phyloP scores from a whole-genome alignment of 139 green algal genomes.

The Micromonas pusilla region DNA sequence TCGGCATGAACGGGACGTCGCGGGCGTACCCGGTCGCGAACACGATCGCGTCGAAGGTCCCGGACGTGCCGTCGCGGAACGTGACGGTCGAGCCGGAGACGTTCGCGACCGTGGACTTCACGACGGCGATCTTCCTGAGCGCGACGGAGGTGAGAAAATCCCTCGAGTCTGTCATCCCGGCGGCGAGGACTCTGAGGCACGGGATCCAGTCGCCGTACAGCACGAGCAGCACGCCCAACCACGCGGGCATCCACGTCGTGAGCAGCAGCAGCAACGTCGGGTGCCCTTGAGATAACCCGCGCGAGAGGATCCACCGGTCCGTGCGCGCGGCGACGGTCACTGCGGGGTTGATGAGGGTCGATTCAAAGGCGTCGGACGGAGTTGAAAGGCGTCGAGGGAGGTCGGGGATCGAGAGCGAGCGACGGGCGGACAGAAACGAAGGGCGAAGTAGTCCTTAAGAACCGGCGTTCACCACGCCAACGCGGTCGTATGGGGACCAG shows the following conservation, averaged over 20 bases:
- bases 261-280: neutral
- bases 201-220: neutral
- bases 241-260: neutral
- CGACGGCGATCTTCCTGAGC: neutral
- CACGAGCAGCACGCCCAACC: neutral
- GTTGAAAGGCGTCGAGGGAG: too few relatives aligned
- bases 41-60: conserved; percentile 11
- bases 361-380: too few relatives aligned
- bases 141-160: neutral
- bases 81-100: neutral
- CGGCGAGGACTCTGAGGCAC: neutral
- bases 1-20: neutral
- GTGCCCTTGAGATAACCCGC: neutral
- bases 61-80: conserved; percentile 1
- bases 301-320: neutral
- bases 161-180: neutral
- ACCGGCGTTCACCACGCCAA: too few relatives aligned
- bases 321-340: neutral
- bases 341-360: too few relatives aligned
- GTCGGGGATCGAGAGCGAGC: too few relatives aligned
- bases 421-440: too few relatives aligned
- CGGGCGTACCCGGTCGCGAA: conserved; percentile 9
- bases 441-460: too few relatives aligned
- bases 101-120: neutral
- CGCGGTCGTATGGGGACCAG: too few relatives aligned